Evolutionary conservation across 1,284 basidiomycete species (phyloP).

Genomic region (Ustilago trichophora): DNA sequence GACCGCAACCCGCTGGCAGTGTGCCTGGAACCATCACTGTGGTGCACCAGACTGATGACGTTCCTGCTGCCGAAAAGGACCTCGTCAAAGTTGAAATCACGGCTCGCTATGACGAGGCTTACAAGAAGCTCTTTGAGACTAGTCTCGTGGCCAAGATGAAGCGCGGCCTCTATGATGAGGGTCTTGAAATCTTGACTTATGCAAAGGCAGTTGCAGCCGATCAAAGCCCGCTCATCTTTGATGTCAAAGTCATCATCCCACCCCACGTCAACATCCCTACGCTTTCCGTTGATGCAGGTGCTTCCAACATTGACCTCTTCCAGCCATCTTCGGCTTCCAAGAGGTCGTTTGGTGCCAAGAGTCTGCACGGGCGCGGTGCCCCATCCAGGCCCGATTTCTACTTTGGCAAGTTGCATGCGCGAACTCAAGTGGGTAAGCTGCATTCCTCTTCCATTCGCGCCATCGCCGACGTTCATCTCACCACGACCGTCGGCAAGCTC

Average conservation of each 20-base stretch:
- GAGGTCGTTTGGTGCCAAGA: not conserved
- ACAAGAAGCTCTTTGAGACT: conserved; percentile 45
- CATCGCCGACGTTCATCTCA: conserved; percentile 44
- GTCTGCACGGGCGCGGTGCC: conserved; percentile 5
- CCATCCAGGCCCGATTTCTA: conserved; percentile 23
- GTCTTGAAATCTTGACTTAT: conserved; percentile 51
- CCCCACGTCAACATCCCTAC: conserved; percentile 38
- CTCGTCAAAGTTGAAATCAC: conserved; percentile 54
- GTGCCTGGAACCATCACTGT: conserved; percentile 39
- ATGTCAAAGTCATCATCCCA: conserved; percentile 54
- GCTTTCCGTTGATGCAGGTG: conserved; percentile 38
- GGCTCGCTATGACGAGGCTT: conserved; percentile 47
- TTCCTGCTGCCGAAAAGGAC: conserved; percentile 24
- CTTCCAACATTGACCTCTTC: conserved; percentile 45
- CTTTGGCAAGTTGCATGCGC: conserved; percentile 46
- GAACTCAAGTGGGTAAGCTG: conserved; percentile 38
- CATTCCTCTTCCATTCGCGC: conserved; percentile 35
- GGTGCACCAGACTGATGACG: conserved; percentile 23
- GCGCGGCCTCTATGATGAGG: conserved; percentile 49
- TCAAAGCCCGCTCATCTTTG: conserved; percentile 42
- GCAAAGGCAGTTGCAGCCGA: conserved; percentile 39
- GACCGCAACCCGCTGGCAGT: conserved; percentile 34
- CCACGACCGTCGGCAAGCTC: conserved; percentile 38
- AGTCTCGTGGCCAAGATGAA: conserved; percentile 54
- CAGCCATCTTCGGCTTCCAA: conserved; percentile 1